Base-by-base conservation (phyloP, 148 eudicot genomes). In the Cornus suecica region DNA sequence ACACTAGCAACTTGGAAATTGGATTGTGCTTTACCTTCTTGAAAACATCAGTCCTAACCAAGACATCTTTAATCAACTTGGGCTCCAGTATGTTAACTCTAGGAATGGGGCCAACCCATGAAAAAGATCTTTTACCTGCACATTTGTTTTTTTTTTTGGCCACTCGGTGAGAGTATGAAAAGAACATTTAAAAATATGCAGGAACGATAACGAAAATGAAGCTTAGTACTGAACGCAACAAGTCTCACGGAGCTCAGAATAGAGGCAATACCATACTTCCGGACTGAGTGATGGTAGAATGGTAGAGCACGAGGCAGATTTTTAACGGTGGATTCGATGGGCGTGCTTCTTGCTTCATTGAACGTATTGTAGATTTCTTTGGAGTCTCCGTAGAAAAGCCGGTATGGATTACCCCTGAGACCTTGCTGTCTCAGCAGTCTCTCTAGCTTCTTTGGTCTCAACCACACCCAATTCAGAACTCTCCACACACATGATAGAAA, bases 341-440 rank as follows among this genome's bases (percentile, higher is more conserved):
- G 27, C 22, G 41, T 74, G 60, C 58, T 63, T 29, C 66, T 31
- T 8, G 84, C 63, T 20, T n/a, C 10, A 67, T 73, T 79, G 1
- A 76, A 64, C 29, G 16, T 16, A 2, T 42, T 64, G 58, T 76
- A 23, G n/a, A 78, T 26, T 26, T 84, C 83, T 64, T 32, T 70
- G 27, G 73, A 27, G 79, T 84, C 85, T 24, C 87, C 87, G 28
- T 78, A 30, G n/a, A 79, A 54, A 8, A 79, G 32, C 62, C 72
- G 74, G 77, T 84, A 84, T 6, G 82, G 60, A 70, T 80, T 80
- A 14, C 84, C 87, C 29, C 75, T 67, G 22, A 80, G 70, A 56
- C 87, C 87, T 72, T 81, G 87, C 66, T 72, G 34, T 78, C 82
- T 77, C 24, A 84, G 67, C 11, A 31, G 32, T 69, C 30, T 81